Conservation (phyloP, 2,329 filamentous ascomycete species). For the Sphaerulina populicola region DNA sequence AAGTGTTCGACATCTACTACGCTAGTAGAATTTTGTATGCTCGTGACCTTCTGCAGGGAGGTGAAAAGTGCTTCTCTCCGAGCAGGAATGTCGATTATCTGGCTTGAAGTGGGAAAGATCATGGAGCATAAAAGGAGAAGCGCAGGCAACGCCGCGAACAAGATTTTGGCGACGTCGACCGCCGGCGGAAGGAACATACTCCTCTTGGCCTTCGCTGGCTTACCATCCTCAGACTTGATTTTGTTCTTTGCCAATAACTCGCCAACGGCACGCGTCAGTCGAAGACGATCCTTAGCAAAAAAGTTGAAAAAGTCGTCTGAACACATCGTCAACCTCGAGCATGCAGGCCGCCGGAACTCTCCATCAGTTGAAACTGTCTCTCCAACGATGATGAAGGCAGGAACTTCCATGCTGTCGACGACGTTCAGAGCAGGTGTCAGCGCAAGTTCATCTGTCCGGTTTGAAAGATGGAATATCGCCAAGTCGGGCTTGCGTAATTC, state of each 20-base stretch:
- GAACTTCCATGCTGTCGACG: constrained; percentile 3
- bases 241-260: not conserved
- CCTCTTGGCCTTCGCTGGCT: not conserved
- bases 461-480: constrained; percentile 11
- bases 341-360: not conserved
- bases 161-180: not conserved
- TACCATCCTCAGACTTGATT: no score
- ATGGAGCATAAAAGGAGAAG: constrained; percentile 5
- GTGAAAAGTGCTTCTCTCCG: constrained; percentile 19
- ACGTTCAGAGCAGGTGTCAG: constrained; percentile 3
- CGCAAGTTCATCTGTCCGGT: not conserved
- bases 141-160: not conserved
- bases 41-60: constrained; percentile 16
- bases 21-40: constrained; percentile 15
- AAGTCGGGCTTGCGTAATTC: constrained; percentile 14
- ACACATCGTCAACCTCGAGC: not conserved
- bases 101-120: not conserved
- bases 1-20: constrained; percentile 25
- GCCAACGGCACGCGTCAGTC: not conserved
- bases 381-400: not conserved
- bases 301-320: not conserved
- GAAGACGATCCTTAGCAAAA: not conserved
- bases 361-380: not conserved
- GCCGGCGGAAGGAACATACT: not conserved
- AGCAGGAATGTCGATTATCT: constrained; percentile 5